Conservation (phyloP, 768 basidiomycete genomes). For the Neoboletus subvelutipes region DNA sequence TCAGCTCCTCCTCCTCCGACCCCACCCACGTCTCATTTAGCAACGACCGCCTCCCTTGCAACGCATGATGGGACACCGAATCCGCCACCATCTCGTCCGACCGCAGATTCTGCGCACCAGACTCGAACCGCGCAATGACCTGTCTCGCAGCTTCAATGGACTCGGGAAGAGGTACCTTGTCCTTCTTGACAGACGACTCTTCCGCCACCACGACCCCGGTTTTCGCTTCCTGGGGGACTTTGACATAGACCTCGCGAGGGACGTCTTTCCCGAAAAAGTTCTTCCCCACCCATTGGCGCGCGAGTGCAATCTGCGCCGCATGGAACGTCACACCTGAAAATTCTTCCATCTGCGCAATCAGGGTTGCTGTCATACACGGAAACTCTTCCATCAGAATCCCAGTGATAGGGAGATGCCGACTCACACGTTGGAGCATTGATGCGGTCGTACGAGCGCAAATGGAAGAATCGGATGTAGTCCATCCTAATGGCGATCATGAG, state of each 20-base stretch:
- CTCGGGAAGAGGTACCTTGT: conserved; percentile 66
- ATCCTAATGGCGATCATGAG: conserved; percentile 39
- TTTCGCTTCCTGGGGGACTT: conserved; percentile 48
- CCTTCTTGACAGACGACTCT: conserved; percentile 52
- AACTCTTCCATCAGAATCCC: conserved; percentile 25
- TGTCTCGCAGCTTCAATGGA: conserved; percentile 65
- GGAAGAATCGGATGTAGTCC: conserved; percentile 90
- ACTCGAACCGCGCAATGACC: conserved; percentile 71
- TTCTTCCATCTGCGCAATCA: conserved; percentile 71
- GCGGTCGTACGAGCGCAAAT: conserved; percentile 87
- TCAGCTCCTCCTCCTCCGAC: conserved; percentile 75
- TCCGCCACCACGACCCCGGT: conserved; percentile 52
- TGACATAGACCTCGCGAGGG: conserved; percentile 58
- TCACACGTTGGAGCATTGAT: conserved; percentile 74
- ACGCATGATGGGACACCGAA: conserved; percentile 77
- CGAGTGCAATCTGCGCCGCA: conserved; percentile 83
- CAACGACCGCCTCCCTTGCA: conserved; percentile 60
- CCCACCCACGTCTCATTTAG: conserved; percentile 84
- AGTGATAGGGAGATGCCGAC: conserved; percentile 15
- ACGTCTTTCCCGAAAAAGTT: conserved; percentile 34
- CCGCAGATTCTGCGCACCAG: conserved; percentile 54
- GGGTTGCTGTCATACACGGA: conserved; percentile 29
- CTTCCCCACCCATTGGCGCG: conserved; percentile 69
- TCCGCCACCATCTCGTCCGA: conserved; percentile 67
- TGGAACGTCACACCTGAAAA: conserved; percentile 77